Evolutionary conservation across 192 early-diverging fungal species (phyloP), one percentile per base, ranked within the genome.

Genomic region (Blastocladiella britannica): DNA sequence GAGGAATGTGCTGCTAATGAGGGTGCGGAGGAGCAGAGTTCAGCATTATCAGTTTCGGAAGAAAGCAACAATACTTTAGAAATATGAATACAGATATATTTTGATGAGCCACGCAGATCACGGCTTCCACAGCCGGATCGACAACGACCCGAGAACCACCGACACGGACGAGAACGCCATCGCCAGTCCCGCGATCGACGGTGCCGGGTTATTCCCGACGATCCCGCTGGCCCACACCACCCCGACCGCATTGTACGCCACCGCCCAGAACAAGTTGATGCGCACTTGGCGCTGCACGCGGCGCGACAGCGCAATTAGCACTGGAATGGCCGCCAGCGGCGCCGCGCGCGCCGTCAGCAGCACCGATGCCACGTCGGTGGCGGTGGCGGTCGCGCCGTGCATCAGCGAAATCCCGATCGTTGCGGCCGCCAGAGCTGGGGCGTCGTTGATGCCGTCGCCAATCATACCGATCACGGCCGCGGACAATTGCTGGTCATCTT

Each of bases 371-470:
- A 89, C 79, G 67, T 96, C 89, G 56, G 91, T 86, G 3, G 90
- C 89, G 51, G 91, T 79, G 28, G 90, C 90, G 0, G 90, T 88
- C 7, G 88, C 93, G 5, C 80, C 82, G 15, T n/a, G n/a, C n/a
- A 89, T 86, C 26, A 96, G 74, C 4, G 93, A 87, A 56, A 96
- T 85, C 4, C 89, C 89, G 27, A 96, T 74, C 69, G 92, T 85
- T 2, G 90, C 81, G 59, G 87, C 83, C 4, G 89, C 86, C 1
- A 96, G 68, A 1, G 93, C 93, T 43, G 87, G 80, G 4, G 89
- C 82, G 69, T 93, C 93, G 57, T 96, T 96, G 64, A 96, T 91
- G 18, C 93, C 93, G 64, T 96, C 93, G 25, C 93, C 93, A 5
- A 89, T 78, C 86, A 96, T 89, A 0, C 84, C 89, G 2, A 96